Percentiles rank a stretch among this genome's conserved stretches.
Evolutionary conservation across 768 basidiomycete species (phyloP).

Genomic region (Cubamyces sp.): DNA sequence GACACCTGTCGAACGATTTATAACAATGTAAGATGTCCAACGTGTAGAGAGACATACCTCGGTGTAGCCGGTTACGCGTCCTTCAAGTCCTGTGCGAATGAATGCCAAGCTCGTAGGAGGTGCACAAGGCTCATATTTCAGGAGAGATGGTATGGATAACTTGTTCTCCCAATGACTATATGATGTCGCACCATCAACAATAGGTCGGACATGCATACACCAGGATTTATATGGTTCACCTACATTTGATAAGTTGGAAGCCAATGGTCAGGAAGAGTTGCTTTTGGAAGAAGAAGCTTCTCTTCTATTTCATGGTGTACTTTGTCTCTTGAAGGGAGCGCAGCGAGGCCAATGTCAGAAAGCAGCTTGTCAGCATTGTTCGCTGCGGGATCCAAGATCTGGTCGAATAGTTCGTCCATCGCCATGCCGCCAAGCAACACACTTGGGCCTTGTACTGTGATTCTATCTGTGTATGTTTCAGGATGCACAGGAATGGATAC

Average conservation of each 20-base stretch:
- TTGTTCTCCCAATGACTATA: constrained; percentile 74
- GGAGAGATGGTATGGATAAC: constrained; percentile 62
- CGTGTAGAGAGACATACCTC: constrained; percentile 56
- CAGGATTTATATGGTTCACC: constrained; percentile 27
- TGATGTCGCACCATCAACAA: constrained; percentile 18
- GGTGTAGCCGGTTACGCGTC: constrained; percentile 76
- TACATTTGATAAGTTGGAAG: constrained; percentile 86
- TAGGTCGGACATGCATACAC: constrained; percentile 13
- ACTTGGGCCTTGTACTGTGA: not conserved
- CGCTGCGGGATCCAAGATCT: constrained; percentile 46
- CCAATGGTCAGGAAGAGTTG: constrained; percentile 69
- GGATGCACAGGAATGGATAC: not conserved
- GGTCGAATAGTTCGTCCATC: constrained; percentile 15
- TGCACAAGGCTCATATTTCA: constrained; percentile 68
- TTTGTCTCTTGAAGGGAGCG: constrained; percentile 58
- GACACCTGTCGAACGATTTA: constrained; percentile 45
- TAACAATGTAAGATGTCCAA: not conserved
- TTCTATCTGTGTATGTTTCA: not conserved
- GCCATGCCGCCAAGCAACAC: not conserved
- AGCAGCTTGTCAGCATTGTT: constrained; percentile 50
- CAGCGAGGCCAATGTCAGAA: constrained; percentile 58
- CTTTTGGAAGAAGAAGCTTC: constrained; percentile 71
- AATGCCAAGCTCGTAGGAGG: constrained; percentile 77
- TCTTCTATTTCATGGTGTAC: constrained; percentile 75
- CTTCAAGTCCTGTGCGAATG: constrained; percentile 77